Percentiles rank a stretch among this genome's conserved stretches.
These are phyloP conservation scores for Lotmaria passim DNA, from an alignment of 208 protist species.

Conservation along the genomic window DNA sequence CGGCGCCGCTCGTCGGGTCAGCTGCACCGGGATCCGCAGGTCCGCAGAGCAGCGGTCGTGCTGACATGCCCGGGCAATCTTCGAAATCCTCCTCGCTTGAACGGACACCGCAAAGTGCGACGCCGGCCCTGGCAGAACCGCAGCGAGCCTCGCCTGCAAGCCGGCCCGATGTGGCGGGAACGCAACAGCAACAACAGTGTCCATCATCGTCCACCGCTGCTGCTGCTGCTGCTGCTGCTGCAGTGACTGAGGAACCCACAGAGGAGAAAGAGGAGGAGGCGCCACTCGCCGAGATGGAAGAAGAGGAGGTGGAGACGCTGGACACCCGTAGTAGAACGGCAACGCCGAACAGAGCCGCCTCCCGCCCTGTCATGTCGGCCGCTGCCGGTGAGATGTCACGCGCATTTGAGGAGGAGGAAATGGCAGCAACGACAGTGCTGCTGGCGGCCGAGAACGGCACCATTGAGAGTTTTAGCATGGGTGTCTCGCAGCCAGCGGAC, in stretches of 20 bases:
- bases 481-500: constrained; percentile 24
- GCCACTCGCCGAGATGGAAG: neutral
- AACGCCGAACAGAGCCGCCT: constrained; percentile 5
- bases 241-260: no score
- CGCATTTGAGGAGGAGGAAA: neutral
- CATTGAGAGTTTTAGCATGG: constrained; percentile 2
- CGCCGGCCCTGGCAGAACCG: constrained; percentile 27
- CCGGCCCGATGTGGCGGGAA: neutral
- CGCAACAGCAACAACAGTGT: neutral
- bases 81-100: constrained; percentile 2
- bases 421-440: neutral
- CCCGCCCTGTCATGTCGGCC: neutral
- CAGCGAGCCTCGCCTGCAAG: constrained; percentile 18
- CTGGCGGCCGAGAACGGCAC: constrained; percentile 7
- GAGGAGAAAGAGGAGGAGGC: no score
- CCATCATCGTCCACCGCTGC: neutral
- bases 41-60: neutral
- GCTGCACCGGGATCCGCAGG: constrained; percentile 2
- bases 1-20: neutral
- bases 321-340: constrained; percentile 10
- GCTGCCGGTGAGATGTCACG: neutral
- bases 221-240: neutral
- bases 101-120: neutral
- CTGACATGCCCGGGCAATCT: neutral
- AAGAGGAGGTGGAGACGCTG: constrained; percentile 2